phyloP scores from a whole-genome alignment of 2,329 filamentous ascomycete genomes.

The Arthroderma sp. region DNA sequence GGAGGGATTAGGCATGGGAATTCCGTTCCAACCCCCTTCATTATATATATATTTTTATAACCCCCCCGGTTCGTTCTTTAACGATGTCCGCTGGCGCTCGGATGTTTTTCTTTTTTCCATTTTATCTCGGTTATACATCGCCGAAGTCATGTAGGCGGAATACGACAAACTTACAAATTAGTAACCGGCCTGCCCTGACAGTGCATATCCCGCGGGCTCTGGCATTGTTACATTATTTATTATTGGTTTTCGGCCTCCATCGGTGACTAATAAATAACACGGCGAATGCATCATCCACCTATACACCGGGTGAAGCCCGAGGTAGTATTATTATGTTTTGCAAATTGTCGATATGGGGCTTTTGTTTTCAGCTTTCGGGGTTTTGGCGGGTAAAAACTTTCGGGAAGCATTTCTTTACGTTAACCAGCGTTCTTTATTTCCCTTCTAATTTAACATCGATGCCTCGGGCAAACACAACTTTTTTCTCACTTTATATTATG shows the following conservation, averaged over 20 bases:
- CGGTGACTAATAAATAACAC: background rate
- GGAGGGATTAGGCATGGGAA: background rate
- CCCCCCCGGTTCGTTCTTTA: background rate
- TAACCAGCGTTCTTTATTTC: background rate
- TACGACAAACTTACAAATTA: background rate
- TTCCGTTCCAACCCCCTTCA: background rate
- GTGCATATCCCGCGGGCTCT: background rate
- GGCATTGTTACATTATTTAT: background rate
- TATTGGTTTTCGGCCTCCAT: slow-evolving; percentile 2
- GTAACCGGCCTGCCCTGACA: background rate
- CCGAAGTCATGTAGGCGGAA: background rate
- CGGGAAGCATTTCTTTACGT: background rate
- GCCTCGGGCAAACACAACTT: background rate
- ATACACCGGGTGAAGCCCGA: background rate
- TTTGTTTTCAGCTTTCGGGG: background rate
- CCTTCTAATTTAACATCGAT: background rate
- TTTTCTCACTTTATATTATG: background rate
- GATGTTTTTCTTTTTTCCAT: background rate
- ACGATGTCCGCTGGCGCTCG: background rate
- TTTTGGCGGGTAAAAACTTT: slow-evolving; percentile 1
- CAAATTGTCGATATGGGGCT: background rate
- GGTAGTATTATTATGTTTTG: background rate
- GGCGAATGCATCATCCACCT: background rate
- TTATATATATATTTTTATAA: background rate
- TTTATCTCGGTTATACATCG: too few species aligned